Base-by-base conservation (phyloP, 768 basidiomycete genomes). In the Serendipita sp. region DNA sequence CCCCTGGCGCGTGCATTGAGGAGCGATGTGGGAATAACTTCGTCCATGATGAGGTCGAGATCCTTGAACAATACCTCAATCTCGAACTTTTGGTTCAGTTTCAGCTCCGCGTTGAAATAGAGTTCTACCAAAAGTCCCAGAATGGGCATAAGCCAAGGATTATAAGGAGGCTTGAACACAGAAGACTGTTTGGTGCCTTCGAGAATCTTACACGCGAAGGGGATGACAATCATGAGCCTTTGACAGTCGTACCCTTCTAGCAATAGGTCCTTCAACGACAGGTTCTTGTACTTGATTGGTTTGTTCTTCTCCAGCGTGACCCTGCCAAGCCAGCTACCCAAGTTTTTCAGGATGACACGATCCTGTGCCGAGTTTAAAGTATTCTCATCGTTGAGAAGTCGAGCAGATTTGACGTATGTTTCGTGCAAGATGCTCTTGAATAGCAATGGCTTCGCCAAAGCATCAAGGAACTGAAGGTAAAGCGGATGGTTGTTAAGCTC, bases 111-210 rank as follows among this genome's bases (percentile, higher is more conserved):
- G 70, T 87, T 94, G 72, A 94, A 90, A 74, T 99, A 98, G n/a
- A 99, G 81, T 73, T 99, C 96, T 48, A 85, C 89, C 51, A 98
- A 82, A 47, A 98, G 79, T 68, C 88, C 84, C 70, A 98, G 79
- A 68, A 99, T 89, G 0, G 89, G 94, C 88, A 97, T 94, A 60
- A 99, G 76, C 96, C 96, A 99, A 1, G 96, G 96, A 73, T 97
- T 99, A 18, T 60, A 35, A 30, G 96, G 96, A 18, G 92, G 88
- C 70, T 82, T 87, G 83, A 99, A 99, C 32, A 98, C 89, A 68
- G 79, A 86, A 36, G 95, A 98, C 71, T 86, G 85, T 56, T 85
- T 81, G 67, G 91, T 92, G 52, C 89, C 89, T 72, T 93, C 90
- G 52, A 99, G 81, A 1, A 92, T 88, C 75, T 96, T 96, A 83